Evolutionary conservation across 345 rosid genomes (phyloP).

Genomic region (Melastoma malabathricum): DNA sequence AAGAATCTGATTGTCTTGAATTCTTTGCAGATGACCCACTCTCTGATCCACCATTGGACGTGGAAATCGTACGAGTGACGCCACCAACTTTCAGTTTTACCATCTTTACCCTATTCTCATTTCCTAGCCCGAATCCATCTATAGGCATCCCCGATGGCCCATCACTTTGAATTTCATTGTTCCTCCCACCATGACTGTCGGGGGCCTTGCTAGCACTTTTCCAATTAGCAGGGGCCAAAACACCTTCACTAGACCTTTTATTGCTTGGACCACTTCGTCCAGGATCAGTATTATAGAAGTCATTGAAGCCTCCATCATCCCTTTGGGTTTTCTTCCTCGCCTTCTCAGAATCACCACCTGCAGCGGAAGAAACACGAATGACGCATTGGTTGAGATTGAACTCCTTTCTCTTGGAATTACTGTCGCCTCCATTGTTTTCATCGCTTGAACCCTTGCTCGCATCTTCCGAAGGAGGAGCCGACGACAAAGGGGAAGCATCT

Average conservation of each 20-base stretch:
- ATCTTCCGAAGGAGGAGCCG: conserved; percentile 31
- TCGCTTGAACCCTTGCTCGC: conserved; percentile 52
- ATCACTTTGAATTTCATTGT: conserved; percentile 32
- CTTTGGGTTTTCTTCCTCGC: conserved; percentile 14
- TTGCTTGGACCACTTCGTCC: conserved; percentile 20
- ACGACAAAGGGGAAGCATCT: conserved; percentile 23
- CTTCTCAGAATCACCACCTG: conserved; percentile 18
- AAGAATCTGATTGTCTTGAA: conserved; percentile 21
- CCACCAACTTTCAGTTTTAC: conserved; percentile 63
- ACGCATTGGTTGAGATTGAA: conserved; percentile 54
- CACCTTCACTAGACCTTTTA: conserved; percentile 58
- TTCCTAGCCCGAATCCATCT: conserved; percentile 24
- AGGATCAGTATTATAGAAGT: conserved; percentile 21
- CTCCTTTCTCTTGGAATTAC: conserved; percentile 46
- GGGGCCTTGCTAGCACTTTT: conserved; percentile 23
- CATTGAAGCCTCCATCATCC: conserved; percentile 25
- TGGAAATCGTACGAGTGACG: conserved; percentile 34
- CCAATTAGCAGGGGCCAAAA: conserved; percentile 68
- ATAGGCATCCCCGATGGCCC: conserved; percentile 19
- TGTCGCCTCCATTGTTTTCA: conserved; percentile 38
- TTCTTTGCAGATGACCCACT: conserved; percentile 28
- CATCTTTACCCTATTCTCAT: conserved; percentile 46
- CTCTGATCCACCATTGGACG: conserved; percentile 32
- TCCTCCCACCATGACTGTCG: conserved; percentile 15
- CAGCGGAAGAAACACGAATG: conserved; percentile 29